Conservation (phyloP, 352 stramenopile genomes). For the Globisporangium cederbergense region DNA sequence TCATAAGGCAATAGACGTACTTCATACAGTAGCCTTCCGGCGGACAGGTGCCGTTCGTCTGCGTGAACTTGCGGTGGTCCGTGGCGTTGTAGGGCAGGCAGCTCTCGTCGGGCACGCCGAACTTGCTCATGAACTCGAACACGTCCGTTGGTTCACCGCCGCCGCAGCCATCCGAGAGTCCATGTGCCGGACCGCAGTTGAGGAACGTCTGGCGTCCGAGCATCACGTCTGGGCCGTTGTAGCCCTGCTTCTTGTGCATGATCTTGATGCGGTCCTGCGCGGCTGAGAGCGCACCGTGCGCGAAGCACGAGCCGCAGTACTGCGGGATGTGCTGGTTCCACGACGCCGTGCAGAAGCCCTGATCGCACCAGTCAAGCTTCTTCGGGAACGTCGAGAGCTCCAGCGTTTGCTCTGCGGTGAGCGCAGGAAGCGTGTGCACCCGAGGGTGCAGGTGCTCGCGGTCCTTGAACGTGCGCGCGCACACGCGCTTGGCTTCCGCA, state of each 20-base stretch:
- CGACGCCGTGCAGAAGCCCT: slow-evolving; percentile 51
- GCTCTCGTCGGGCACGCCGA: slow-evolving; percentile 49
- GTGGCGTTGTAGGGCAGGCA: slow-evolving; percentile 62
- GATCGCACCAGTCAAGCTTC: slow-evolving; percentile 86
- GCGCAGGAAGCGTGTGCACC: slow-evolving; percentile 27
- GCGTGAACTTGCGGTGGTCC: slow-evolving; percentile 49
- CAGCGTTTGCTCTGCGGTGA: slow-evolving; percentile 26
- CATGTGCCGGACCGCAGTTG: slow-evolving; percentile 55
- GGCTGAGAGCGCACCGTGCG: slow-evolving; percentile 51
- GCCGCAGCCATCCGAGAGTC: slow-evolving; percentile 48
- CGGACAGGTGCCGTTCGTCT: slow-evolving; percentile 51
- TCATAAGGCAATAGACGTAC: slow-evolving; percentile 16
- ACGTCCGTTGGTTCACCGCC: slow-evolving; percentile 57
- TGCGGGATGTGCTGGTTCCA: slow-evolving; percentile 73
- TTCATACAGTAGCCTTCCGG: slow-evolving; percentile 69
- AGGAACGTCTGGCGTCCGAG: slow-evolving; percentile 59
- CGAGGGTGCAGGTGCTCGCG: slow-evolving; percentile 42
- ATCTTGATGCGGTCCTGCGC: slow-evolving; percentile 73
- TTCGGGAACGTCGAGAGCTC: slow-evolving; percentile 42
- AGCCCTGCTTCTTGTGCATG: slow-evolving; percentile 36
- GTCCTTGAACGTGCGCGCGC: slow-evolving; percentile 40
- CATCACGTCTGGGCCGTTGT: slow-evolving; percentile 49
- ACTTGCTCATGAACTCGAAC: slow-evolving; percentile 63
- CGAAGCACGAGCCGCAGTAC: slow-evolving; percentile 78
- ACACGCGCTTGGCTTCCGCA: slow-evolving; percentile 34